Evolutionary conservation across 495 filamentous ascomycete genomes (phyloP), one percentile per base, ranked within the genome.

Genomic region (Apiosordaria backusii): DNA sequence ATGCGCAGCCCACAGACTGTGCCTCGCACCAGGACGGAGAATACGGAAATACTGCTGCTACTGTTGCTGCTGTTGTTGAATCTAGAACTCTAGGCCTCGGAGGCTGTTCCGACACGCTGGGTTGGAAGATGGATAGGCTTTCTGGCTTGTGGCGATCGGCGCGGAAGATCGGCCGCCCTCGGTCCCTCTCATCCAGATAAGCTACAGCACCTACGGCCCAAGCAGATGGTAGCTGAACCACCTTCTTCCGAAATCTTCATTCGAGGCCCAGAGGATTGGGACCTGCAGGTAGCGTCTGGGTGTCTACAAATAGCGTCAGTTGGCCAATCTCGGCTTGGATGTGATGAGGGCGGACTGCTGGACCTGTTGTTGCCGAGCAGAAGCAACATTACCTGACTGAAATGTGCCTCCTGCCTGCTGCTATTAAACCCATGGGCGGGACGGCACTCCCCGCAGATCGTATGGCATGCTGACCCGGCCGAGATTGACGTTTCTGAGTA

Each of bases 61-160:
- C n/a, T n/a, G n/a, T n/a, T n/a, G n/a, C n/a, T n/a, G n/a, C n/a
- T n/a, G 35, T 45, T 45, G 27, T 3, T 29, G 27, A 29, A 29
- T 29, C 27, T 4, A 29, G 7, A 29, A 29, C 27, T 10, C 29
- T 24, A 25, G 18, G 3, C 13, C 4, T 24, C 59, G 59, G 59
- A 61, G n/a, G 21, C 53, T 61, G 57, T 63, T 62, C 64, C 68
- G 68, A 70, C 58, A 67, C 35, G 64, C 27, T 66, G 64, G 64
- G 40, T 60, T 64, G 40, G 63, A 18, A 40, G n/a, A 35, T 66
- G 1, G 22, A 55, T 64, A 22, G 19, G 63, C 26, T 50, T 27
- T 60, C 57, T 61, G 50, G 67, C 35, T 50, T 25, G 22, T 57
- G 67, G 22, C 60, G 64, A 69, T 69, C 64, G 61, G 54, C 26